Conservation (phyloP, 2,329 filamentous ascomycete genomes). For the Fusarium ramigenum region DNA sequence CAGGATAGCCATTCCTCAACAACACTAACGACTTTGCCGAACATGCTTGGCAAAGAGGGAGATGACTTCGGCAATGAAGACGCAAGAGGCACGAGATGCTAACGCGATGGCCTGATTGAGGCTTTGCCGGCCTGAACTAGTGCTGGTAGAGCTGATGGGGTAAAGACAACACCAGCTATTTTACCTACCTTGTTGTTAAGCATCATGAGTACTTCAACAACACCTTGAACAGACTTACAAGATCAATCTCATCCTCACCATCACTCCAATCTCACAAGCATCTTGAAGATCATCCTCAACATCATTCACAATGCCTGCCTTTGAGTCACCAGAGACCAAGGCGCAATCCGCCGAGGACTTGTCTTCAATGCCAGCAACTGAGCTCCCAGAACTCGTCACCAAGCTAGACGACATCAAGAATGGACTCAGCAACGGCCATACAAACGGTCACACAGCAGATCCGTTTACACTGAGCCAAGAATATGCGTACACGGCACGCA, state of each 20-base stretch:
- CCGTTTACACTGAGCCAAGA: slow-evolving; percentile 42
- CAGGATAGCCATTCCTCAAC: not conserved
- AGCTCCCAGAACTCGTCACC: slow-evolving; percentile 26
- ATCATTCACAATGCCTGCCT: slow-evolving; percentile 19
- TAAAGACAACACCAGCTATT: not conserved
- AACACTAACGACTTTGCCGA: not conserved
- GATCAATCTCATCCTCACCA: not conserved
- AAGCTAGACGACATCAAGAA: not conserved
- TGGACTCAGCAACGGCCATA: not conserved
- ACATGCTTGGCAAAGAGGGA: not conserved
- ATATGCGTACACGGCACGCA: slow-evolving; percentile 44
- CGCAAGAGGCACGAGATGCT: not conserved
- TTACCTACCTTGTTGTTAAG: not conserved
- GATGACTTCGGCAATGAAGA: not conserved
- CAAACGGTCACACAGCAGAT: slow-evolving; percentile 25
- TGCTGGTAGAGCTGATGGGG: not conserved
- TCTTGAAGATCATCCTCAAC: not conserved
- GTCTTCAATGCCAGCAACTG: slow-evolving; percentile 22
- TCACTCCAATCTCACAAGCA: not conserved
- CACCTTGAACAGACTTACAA: not conserved
- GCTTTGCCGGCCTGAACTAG: not conserved
- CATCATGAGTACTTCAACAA: not conserved
- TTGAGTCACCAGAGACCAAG: slow-evolving; percentile 24
- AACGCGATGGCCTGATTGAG: not conserved
- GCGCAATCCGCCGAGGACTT: not conserved